phyloP scores from a whole-genome alignment of 495 filamentous ascomycete genomes.

The Talaromyces trachyspermus region DNA sequence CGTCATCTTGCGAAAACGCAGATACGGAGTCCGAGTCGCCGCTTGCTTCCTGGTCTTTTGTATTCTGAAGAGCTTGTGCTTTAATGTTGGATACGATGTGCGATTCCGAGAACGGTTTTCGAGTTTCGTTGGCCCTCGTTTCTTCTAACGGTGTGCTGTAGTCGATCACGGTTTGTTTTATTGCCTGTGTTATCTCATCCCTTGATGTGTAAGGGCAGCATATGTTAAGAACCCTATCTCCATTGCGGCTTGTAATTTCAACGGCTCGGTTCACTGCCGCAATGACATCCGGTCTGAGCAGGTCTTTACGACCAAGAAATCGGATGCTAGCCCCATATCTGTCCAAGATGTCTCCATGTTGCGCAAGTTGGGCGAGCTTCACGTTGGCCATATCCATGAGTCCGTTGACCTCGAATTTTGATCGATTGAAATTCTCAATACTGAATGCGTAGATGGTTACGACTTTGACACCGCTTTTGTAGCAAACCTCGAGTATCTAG shows the following conservation, averaged over 20 bases:
- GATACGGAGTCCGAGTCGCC: conserved; percentile 33
- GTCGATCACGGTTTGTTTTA: conserved; percentile 75
- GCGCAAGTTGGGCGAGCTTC: conserved; percentile 80
- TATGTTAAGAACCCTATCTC: conserved; percentile 79
- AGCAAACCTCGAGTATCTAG: conserved; percentile 93
- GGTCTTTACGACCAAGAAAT: conserved; percentile 71
- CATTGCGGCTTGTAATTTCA: conserved; percentile 75
- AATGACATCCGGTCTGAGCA: conserved; percentile 79
- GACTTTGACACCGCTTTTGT: conserved; percentile 86
- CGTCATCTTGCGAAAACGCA: conserved; percentile 26
- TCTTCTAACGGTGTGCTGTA: conserved; percentile 61
- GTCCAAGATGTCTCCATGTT: conserved; percentile 89
- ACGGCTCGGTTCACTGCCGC: conserved; percentile 78
- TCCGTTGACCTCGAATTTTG: conserved; percentile 95
- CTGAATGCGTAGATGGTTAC: conserved; percentile 98
- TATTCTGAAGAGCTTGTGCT: conserved; percentile 37
- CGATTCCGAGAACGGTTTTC: conserved; percentile 72
- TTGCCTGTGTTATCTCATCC: conserved; percentile 91
- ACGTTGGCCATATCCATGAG: conserved; percentile 97
- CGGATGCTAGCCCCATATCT: conserved; percentile 83
- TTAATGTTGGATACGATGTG: conserved; percentile 81
- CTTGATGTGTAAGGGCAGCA: conserved; percentile 96
- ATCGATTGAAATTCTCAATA: conserved; percentile 97
- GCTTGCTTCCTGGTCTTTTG: conserved; percentile 28
- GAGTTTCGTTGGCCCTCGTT: conserved; percentile 18